Evolutionary conservation across 352 stramenopile species (phyloP).

Genomic region (Phytophthora hibernalis): DNA sequence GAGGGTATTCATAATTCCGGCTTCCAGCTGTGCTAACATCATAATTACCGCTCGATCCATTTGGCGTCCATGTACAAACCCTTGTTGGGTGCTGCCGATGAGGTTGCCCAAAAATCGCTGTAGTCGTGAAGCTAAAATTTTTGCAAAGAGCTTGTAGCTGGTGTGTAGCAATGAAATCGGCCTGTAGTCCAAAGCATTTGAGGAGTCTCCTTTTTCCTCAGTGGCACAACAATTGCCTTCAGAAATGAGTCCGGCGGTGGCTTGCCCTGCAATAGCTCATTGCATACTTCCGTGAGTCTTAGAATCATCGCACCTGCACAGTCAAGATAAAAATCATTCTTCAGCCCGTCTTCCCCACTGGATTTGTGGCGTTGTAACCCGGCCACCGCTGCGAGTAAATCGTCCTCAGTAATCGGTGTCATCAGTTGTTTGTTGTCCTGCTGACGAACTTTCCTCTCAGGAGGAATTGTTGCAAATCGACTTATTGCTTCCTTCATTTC

Average conservation of each 20-base stretch:
- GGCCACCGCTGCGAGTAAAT: background rate
- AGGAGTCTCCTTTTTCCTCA: slow-evolving; percentile 2
- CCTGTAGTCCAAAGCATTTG: background rate
- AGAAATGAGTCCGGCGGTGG: background rate
- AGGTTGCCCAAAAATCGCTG: background rate
- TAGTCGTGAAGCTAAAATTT: background rate
- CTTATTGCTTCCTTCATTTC: background rate
- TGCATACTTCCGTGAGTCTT: background rate
- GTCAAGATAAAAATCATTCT: slow-evolving; percentile 9
- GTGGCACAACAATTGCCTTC: background rate
- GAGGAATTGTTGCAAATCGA: background rate
- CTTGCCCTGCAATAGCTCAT: background rate
- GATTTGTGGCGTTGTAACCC: background rate
- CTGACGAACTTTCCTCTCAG: background rate
- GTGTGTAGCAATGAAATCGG: slow-evolving; percentile 1
- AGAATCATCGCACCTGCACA: background rate
- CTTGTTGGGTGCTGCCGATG: background rate
- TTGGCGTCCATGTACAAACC: background rate
- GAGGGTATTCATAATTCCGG: background rate
- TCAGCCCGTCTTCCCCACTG: background rate
- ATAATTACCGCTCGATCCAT: background rate
- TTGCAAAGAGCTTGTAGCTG: slow-evolving; percentile 1
- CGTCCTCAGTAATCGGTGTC: background rate
- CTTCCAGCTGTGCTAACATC: background rate
- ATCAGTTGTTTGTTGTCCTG: background rate